phyloP scores from a whole-genome alignment of 2,329 filamentous ascomycete genomes.

The Pyrenophora tritici-repentis region DNA sequence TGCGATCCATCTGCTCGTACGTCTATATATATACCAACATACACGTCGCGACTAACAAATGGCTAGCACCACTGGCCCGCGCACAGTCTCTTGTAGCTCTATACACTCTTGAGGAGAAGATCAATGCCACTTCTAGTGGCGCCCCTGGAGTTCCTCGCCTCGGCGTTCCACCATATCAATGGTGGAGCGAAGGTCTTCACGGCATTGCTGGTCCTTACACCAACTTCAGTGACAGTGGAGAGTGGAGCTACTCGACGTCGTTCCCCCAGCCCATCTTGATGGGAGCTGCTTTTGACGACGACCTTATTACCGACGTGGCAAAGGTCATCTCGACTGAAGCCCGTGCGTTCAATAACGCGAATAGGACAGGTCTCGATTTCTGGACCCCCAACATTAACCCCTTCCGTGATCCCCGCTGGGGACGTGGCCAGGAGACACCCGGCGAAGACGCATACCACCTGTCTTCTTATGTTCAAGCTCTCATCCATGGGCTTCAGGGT shows the following conservation, averaged over 20 bases:
- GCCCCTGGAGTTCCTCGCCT: slow-evolving; percentile 54
- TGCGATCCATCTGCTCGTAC: slow-evolving; percentile 54
- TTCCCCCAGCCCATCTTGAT: slow-evolving; percentile 69
- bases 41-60: background rate
- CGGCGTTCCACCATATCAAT: slow-evolving; percentile 61
- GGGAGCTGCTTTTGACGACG: slow-evolving; percentile 67
- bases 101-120: slow-evolving; percentile 49
- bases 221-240: slow-evolving; percentile 58
- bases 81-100: slow-evolving; percentile 33
- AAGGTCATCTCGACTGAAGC: slow-evolving; percentile 64
- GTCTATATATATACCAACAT: background rate
- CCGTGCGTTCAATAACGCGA: slow-evolving; percentile 67
- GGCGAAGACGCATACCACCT: slow-evolving; percentile 62
- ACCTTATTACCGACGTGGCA: slow-evolving; percentile 63
- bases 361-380: slow-evolving; percentile 59
- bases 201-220: slow-evolving; percentile 61
- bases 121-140: slow-evolving; percentile 58
- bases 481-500: slow-evolving; percentile 62
- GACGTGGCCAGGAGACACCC: slow-evolving; percentile 57
- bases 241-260: slow-evolving; percentile 67
- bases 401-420: slow-evolving; percentile 67
- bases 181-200: slow-evolving; percentile 46
- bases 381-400: slow-evolving; percentile 72
- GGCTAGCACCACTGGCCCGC: slow-evolving; percentile 29
- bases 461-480: slow-evolving; percentile 57